Percentiles rank a stretch among this genome's conserved stretches.
Evolutionary conservation across 1,139 yeast species (phyloP).

Genomic region (Hanseniaspora uvarum): DNA sequence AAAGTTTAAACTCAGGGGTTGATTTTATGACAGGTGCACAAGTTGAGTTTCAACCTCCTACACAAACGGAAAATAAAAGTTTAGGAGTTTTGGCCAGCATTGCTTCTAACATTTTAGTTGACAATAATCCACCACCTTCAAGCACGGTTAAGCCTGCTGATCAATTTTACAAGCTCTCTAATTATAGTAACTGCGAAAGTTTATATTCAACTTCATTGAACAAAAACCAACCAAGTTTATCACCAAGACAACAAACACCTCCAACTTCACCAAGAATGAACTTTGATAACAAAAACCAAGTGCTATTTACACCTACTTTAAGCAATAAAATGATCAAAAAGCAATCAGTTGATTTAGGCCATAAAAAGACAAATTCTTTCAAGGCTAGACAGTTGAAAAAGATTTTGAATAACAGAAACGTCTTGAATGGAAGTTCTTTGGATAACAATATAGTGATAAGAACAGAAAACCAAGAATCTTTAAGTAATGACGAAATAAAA

Average conservation of each 20-base stretch:
- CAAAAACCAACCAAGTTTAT: not conserved
- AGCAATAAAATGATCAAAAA: constrained; percentile 29
- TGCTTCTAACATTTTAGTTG: constrained; percentile 15
- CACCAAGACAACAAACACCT: constrained; percentile 13
- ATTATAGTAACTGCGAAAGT: constrained; percentile 4
- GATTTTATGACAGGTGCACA: not conserved
- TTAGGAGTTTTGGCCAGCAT: constrained; percentile 16
- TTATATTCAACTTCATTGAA: not conserved
- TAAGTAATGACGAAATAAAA: not conserved
- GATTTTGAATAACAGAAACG: constrained; percentile 27
- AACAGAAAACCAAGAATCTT: not conserved
- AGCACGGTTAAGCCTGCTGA: constrained; percentile 15
- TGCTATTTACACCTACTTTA: constrained; percentile 27
- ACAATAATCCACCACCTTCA: constrained; percentile 13
- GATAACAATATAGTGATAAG: constrained; percentile 13
- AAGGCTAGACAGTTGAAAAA: constrained; percentile 31
- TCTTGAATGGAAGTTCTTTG: constrained; percentile 25
- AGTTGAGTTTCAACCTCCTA: constrained; percentile 12
- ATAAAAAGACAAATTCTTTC: constrained; percentile 31
- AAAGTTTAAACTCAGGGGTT: not conserved
- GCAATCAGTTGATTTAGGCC: constrained; percentile 21
- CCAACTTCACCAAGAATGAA: constrained; percentile 17
- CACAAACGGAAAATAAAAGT: constrained; percentile 8
- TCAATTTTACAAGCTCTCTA: constrained; percentile 18
- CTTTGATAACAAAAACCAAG: constrained; percentile 12